Conservation (phyloP, 768 basidiomycete species). For the Rhizopogon vulgaris region DNA sequence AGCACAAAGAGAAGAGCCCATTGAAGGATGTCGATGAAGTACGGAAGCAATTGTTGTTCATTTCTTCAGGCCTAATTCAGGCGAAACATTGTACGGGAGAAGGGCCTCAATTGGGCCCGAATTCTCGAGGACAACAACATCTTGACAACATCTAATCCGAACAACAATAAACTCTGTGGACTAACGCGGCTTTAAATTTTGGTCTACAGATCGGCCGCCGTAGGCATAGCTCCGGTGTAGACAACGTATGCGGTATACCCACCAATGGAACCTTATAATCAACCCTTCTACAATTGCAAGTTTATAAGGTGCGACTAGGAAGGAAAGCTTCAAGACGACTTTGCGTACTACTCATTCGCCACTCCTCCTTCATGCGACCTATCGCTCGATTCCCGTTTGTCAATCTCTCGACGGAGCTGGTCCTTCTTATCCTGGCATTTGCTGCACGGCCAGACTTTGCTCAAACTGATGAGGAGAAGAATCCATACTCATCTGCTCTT, state of each 20-base stretch:
- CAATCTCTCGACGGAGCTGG: conserved; percentile 30
- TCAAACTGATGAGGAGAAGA: background rate
- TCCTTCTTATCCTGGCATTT: conserved; percentile 27
- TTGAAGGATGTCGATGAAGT: too few species aligned
- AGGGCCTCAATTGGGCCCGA: too few species aligned
- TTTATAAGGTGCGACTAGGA: background rate
- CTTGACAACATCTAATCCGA: too few species aligned
- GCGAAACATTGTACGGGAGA: too few species aligned
- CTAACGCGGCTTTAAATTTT: background rate
- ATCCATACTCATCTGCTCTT: conserved; percentile 19
- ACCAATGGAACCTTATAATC: background rate
- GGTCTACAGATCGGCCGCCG: too few species aligned
- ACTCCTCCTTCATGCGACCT: background rate
- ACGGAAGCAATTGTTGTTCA: too few species aligned
- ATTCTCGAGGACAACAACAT: too few species aligned
- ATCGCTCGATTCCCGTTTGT: conserved; percentile 13
- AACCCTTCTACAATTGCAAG: background rate
- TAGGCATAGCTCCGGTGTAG: background rate
- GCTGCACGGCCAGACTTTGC: conserved; percentile 22
- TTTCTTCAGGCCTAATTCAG: too few species aligned
- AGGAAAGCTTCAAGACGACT: background rate
- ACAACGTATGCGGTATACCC: background rate
- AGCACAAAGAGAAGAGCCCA: too few species aligned
- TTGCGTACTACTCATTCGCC: background rate
- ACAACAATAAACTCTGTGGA: background rate